Evolutionary conservation across 768 basidiomycete species (phyloP).

Genomic region (Mycena indigotica): DNA sequence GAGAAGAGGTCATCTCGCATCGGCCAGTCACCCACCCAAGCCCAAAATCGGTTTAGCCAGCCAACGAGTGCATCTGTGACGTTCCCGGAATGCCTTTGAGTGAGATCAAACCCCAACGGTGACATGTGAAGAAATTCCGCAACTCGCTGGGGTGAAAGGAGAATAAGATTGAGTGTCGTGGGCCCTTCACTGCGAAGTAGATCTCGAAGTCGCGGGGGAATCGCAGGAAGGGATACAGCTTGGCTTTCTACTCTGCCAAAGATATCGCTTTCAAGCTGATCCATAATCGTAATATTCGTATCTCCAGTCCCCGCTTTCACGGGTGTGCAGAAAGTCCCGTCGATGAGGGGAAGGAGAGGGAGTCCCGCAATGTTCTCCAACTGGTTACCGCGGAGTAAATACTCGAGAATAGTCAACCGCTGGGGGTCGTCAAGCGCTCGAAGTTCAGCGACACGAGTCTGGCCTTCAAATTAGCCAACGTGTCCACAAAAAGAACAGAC

Average conservation of each 20-base stretch:
- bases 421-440: conserved; percentile 9
- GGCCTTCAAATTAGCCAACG: neutral
- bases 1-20: conserved; percentile 25
- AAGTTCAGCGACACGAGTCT: conserved; percentile 23
- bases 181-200: conserved; percentile 29
- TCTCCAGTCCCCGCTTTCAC: neutral
- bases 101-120: conserved; percentile 28
- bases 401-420: conserved; percentile 26
- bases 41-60: conserved; percentile 49
- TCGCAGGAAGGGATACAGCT: conserved; percentile 32
- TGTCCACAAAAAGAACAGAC: neutral
- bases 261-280: conserved; percentile 29
- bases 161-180: conserved; percentile 33
- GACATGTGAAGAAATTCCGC: conserved; percentile 31
- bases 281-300: conserved; percentile 31
- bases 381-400: conserved; percentile 37
- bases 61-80: conserved; percentile 21
- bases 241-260: conserved; percentile 34
- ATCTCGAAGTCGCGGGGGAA: conserved; percentile 28
- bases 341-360: conserved; percentile 37
- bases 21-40: conserved; percentile 37
- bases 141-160: conserved; percentile 29
- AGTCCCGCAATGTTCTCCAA: conserved; percentile 38
- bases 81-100: conserved; percentile 14
- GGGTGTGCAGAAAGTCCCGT: conserved; percentile 26